A percentile compares a stretch with the other conserved stretches of the same genome.
Evolutionary conservation across 805 yeast genomes (phyloP).

Genomic region (Sporopachydermia lactativora): DNA sequence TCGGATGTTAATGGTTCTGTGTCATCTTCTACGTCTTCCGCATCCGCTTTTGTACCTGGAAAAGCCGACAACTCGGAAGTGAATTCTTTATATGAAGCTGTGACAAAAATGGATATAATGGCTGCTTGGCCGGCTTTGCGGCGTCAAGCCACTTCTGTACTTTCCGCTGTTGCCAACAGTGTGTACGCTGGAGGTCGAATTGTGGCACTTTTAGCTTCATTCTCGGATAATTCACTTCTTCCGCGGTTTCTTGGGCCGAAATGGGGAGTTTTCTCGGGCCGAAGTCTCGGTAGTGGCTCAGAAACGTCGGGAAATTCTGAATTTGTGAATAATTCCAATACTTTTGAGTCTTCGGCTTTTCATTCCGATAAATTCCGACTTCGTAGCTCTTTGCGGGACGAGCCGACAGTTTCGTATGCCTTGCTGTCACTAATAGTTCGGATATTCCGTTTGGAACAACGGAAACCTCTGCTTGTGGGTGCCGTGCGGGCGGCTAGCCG

Average conservation of each 20-base stretch:
- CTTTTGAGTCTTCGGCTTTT: neutral
- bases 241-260: neutral
- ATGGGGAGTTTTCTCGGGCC: neutral
- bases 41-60: too few species aligned
- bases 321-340: neutral
- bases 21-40: neutral
- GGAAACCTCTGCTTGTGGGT: slow-evolving; percentile 9
- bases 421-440: slow-evolving; percentile 7
- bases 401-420: neutral
- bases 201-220: slow-evolving; percentile 2
- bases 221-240: slow-evolving; percentile 2
- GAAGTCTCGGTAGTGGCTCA: too few species aligned
- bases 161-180: neutral
- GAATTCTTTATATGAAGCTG: neutral
- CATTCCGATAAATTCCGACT: neutral
- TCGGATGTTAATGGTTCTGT: neutral
- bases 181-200: neutral
- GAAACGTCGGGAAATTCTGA: neutral
- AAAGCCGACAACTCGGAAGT: neutral
- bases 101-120: neutral
- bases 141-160: neutral
- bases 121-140: neutral
- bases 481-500: slow-evolving; percentile 4
- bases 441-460: slow-evolving; percentile 4
- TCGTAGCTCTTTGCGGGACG: neutral